Evolutionary conservation across 2,329 filamentous ascomycete genomes (phyloP).

Genomic region (Monascus ruber): DNA sequence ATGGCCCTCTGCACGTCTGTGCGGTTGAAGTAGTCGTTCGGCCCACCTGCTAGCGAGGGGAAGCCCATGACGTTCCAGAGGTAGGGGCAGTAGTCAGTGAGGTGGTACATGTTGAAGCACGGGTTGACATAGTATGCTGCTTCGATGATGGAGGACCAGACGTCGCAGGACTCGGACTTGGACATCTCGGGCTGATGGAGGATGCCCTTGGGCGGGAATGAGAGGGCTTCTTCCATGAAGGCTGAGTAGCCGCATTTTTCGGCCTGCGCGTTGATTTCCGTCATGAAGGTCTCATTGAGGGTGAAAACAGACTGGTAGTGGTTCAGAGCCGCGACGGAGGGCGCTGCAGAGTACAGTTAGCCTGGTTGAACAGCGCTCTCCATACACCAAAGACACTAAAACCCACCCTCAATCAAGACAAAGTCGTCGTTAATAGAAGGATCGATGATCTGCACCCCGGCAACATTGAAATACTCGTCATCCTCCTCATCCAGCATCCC

Average conservation of each 20-base stretch:
- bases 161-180: conserved; percentile 39
- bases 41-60: conserved; percentile 35
- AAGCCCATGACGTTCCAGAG: conserved; percentile 55
- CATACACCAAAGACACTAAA: background rate
- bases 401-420: conserved; percentile 37
- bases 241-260: conserved; percentile 34
- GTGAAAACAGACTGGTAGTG: conserved; percentile 30
- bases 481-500: conserved; percentile 61
- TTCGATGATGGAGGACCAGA: conserved; percentile 45
- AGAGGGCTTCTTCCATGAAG: conserved; percentile 37
- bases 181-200: conserved; percentile 42
- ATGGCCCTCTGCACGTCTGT: conserved; percentile 56
- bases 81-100: conserved; percentile 59
- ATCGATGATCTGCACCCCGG: conserved; percentile 62
- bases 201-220: conserved; percentile 55
- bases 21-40: conserved; percentile 57
- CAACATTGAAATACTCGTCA: conserved; percentile 54
- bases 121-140: conserved; percentile 53
- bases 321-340: conserved; percentile 31
- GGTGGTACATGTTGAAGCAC: conserved; percentile 66
- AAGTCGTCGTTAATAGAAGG: conserved; percentile 48
- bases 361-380: background rate
- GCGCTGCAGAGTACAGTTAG: conserved; percentile 10
- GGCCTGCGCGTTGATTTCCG: conserved; percentile 26
- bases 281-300: conserved; percentile 31